These are phyloP conservation scores for Tylopilus sp. DNA, from an alignment of 1,284 basidiomycete species.

Conservation along the genomic window DNA sequence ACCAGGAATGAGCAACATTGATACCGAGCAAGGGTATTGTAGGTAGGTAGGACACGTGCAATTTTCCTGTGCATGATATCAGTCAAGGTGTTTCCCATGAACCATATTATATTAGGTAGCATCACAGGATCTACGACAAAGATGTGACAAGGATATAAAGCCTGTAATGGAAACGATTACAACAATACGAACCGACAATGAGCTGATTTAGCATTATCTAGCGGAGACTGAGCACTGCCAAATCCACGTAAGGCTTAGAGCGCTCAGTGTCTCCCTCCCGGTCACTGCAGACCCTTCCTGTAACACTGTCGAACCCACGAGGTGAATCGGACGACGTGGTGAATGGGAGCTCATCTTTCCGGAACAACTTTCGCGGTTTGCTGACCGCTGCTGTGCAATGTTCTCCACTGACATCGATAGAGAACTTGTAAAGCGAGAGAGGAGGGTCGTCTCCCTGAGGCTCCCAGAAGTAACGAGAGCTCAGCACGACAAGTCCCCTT, in stretches of 20 bases:
- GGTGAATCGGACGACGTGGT: no score
- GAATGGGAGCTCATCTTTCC: slow-evolving; percentile 10
- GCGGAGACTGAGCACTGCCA: slow-evolving; percentile 29
- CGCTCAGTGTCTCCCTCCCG: neutral
- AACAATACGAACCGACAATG: no score
- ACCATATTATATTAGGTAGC: no score
- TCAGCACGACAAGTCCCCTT: slow-evolving; percentile 29
- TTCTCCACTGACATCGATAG: slow-evolving; percentile 32
- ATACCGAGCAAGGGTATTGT: no score
- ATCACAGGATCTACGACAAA: no score
- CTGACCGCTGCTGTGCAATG: slow-evolving; percentile 23
- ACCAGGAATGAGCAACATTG: no score
- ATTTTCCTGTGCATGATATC: no score
- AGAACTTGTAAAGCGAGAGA: slow-evolving; percentile 29
- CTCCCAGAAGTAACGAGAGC: neutral
- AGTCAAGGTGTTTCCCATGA: no score
- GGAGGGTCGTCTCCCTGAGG: neutral
- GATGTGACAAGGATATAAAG: no score
- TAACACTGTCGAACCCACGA: slow-evolving; percentile 30
- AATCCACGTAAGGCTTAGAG: slow-evolving; percentile 8
- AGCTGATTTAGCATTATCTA: slow-evolving; percentile 1
- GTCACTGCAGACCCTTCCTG: slow-evolving; percentile 33
- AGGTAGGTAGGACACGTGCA: no score
- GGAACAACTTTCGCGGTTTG: slow-evolving; percentile 18
- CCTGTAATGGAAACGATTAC: no score